These are phyloP conservation scores for Maudiozyma serrabonitensis DNA, from an alignment of 805 yeast genomes.

Conservation along the genomic window DNA sequence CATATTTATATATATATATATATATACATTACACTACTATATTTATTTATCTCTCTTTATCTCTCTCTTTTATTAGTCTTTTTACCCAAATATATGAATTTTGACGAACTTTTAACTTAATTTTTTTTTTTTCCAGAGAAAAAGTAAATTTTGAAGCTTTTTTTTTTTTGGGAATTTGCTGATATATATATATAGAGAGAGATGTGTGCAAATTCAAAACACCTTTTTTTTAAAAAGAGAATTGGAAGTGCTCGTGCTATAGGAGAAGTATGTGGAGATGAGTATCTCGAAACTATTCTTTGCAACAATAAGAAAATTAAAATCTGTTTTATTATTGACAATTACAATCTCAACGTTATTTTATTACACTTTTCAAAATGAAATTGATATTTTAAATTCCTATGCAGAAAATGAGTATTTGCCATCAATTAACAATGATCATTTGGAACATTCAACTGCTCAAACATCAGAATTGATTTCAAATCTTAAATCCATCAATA, in stretches of 20 bases:
- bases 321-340: constrained; percentile 21
- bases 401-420: constrained; percentile 29
- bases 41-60: too few species aligned
- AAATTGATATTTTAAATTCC: constrained; percentile 27
- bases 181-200: too few species aligned
- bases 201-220: too few species aligned
- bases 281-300: constrained; percentile 8
- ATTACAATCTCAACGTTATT: constrained; percentile 25
- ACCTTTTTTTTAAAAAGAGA: too few species aligned
- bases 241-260: too few species aligned
- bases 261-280: constrained; percentile 5
- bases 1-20: not conserved
- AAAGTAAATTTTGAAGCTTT: too few species aligned
- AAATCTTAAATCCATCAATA: not conserved
- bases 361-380: constrained; percentile 30
- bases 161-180: too few species aligned
- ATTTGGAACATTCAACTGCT: not conserved
- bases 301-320: constrained; percentile 13
- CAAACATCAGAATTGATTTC: not conserved
- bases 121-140: too few species aligned
- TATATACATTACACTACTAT: not conserved
- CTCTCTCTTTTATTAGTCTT: too few species aligned
- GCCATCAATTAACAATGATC: constrained; percentile 20
- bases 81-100: too few species aligned
- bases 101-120: too few species aligned